Conservation (phyloP, 257 asterid genomes). For the Nicotiana tomentosiformis region DNA sequence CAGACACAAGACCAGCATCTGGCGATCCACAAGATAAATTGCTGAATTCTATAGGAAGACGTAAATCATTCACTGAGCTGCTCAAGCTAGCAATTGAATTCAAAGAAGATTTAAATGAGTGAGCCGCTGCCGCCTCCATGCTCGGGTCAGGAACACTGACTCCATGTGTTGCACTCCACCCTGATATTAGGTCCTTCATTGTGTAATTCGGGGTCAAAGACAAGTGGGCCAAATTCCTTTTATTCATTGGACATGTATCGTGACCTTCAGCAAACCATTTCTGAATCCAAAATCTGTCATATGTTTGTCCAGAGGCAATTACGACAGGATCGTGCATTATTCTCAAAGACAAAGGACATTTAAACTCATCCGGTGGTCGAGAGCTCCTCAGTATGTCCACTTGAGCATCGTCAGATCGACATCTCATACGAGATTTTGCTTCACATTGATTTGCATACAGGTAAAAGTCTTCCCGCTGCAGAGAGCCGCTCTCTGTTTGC, state of each 20-base stretch:
- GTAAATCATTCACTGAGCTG: not conserved
- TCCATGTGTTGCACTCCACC: conserved; percentile 90
- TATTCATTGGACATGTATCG: conserved; percentile 87
- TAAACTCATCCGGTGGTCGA: conserved; percentile 68
- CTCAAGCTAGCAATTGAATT: conserved; percentile 40
- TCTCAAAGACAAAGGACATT: conserved; percentile 67
- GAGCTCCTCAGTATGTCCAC: conserved; percentile 7
- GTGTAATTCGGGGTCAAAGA: conserved; percentile 81
- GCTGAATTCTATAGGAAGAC: conserved; percentile 28
- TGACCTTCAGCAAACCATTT: conserved; percentile 95
- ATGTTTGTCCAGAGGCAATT: conserved; percentile 79
- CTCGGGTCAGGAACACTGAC: conserved; percentile 70
- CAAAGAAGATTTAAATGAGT: conserved; percentile 52
- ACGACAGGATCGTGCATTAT: conserved; percentile 76
- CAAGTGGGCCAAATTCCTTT: conserved; percentile 81
- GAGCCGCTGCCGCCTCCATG: conserved; percentile 86
- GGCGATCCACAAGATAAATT: conserved; percentile 53
- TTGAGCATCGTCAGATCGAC: not conserved
- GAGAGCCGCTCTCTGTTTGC: not conserved
- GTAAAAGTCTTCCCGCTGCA: not conserved
- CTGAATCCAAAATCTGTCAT: conserved; percentile 83
- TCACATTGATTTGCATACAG: not conserved
- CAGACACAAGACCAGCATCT: conserved; percentile 60
- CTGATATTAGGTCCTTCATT: conserved; percentile 84
- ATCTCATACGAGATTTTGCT: not conserved